Evolutionary conservation across 768 basidiomycete genomes (phyloP).

Genomic region (Holtermannia corniformis): DNA sequence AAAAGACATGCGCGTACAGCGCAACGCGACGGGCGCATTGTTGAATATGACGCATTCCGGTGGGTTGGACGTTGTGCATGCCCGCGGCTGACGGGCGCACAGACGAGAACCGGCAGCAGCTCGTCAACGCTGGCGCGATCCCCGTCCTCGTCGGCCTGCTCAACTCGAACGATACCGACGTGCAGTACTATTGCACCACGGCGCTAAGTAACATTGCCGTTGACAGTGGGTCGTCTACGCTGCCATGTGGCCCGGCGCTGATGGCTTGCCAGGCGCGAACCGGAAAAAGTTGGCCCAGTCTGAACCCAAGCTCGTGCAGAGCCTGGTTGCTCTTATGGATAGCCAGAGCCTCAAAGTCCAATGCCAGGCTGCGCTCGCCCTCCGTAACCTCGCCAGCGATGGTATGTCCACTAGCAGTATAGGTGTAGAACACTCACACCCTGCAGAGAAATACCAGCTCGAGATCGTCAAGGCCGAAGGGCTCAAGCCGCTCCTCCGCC

Average conservation of each 20-base stretch:
- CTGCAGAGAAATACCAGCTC: slow-evolving; percentile 88
- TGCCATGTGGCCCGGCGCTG: neutral
- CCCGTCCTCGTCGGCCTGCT: slow-evolving; percentile 90
- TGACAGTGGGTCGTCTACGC: slow-evolving; percentile 53
- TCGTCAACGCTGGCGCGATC: slow-evolving; percentile 96
- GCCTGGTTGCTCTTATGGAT: slow-evolving; percentile 91
- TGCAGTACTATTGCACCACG: slow-evolving; percentile 99
- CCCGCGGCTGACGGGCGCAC: neutral
- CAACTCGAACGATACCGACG: slow-evolving; percentile 96
- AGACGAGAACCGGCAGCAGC: slow-evolving; percentile 98
- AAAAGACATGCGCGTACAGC: slow-evolving; percentile 98
- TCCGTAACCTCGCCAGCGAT: slow-evolving; percentile 93
- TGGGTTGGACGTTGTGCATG: slow-evolving; percentile 40
- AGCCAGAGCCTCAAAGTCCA: slow-evolving; percentile 96
- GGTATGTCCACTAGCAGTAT: slow-evolving; percentile 52
- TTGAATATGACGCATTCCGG: slow-evolving; percentile 99
- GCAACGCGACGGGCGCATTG: slow-evolving; percentile 94
- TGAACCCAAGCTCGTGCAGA: slow-evolving; percentile 89
- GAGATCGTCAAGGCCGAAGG: slow-evolving; percentile 97
- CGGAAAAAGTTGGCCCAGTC: slow-evolving; percentile 87
- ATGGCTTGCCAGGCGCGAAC: slow-evolving; percentile 54
- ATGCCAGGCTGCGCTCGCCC: slow-evolving; percentile 91
- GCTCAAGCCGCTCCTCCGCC: slow-evolving; percentile 77
- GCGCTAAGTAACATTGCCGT: slow-evolving; percentile 98
- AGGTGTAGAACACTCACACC: too few species aligned